phyloP scores from a whole-genome alignment of 768 basidiomycete genomes.

The Tylopilus vinaceipallidus region DNA sequence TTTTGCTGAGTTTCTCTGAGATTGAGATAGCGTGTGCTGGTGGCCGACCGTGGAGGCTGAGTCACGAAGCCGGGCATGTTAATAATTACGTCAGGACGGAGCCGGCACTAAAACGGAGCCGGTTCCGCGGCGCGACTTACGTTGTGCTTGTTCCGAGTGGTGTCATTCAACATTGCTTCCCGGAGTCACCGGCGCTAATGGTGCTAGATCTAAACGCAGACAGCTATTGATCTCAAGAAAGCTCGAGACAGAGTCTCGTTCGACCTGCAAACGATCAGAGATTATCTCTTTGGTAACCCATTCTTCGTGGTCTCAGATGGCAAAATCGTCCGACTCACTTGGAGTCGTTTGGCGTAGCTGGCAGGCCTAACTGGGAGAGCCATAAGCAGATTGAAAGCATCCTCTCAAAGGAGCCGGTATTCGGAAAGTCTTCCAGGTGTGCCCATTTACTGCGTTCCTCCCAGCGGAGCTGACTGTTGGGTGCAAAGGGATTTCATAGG shows the following conservation, averaged over 20 bases:
- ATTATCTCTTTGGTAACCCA: conserved; percentile 55
- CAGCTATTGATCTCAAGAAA: conserved; percentile 48
- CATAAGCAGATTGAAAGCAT: conserved; percentile 43
- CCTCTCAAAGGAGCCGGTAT: conserved; percentile 53
- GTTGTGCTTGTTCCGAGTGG: no score
- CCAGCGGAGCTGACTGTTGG: background rate
- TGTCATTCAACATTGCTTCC: no score
- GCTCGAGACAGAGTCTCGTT: conserved; percentile 47
- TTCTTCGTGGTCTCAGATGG: background rate
- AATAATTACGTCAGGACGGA: no score
- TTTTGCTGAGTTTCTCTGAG: conserved; percentile 18
- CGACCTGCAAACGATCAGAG: conserved; percentile 40
- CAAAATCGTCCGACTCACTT: background rate
- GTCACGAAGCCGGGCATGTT: no score
- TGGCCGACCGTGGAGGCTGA: background rate
- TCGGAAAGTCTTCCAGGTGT: conserved; percentile 59
- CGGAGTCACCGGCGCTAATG: no score
- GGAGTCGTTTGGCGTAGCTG: conserved; percentile 37
- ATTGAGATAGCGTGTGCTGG: background rate
- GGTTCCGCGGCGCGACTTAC: no score
- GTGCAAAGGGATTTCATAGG: conserved; percentile 51
- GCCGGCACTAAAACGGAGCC: no score
- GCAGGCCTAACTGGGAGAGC: conserved; percentile 47
- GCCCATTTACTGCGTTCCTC: background rate
- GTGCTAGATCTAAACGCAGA: conserved; percentile 40